Evolutionary conservation across 768 basidiomycete species (phyloP), one percentile per base, ranked within the genome.

Genomic region (Naganishia randhawae): DNA sequence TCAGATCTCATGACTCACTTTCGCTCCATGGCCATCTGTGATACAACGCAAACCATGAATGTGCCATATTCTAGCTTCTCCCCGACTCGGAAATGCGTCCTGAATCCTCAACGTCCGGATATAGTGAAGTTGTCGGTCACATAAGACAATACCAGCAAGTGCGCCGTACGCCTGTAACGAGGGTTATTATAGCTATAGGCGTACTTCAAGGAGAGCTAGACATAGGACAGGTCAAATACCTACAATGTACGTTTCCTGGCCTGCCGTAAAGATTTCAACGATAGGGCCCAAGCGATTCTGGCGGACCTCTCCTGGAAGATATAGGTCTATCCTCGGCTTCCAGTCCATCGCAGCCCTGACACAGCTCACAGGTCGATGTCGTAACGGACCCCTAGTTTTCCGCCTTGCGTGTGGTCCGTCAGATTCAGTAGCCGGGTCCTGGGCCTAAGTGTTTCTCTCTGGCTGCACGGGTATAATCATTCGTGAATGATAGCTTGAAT

Each of bases 101-200:
- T 61, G 57, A 22, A 61, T 61, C 39, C 39, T 25, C 6, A 61
- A 25, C 17, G 57, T 61, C 41, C 27, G 35, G 25, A 41, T 39
- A 61, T 61, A 61, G 22, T 61, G 57, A 14, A 61, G 57, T 29
- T 61, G 57, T 39, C 57, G 57, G 29, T 61, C 57, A 39, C 57
- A 61, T 8, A 61, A 14, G 13, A 61, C 25, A 3, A 61, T 39
- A 41, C 57, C 57, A 25, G 37, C 57, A 29, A 61, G 37, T 61
- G 57, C 57, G 2, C 57, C 57, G 39, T 61, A 61, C 22, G 57
- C 57, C 57, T 61, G 39, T 3, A 37, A 16, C 16, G 22, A 8
- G 33, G 2, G 27, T 29, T 31, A 13, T 22, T 14, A 27, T 55
- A 9, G 6, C n/a, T n/a, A n/a, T n/a, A n/a, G n/a, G n/a, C n/a